Percentiles rank a stretch among this genome's conserved stretches.
These are phyloP conservation scores for Melastoma candidum DNA, from an alignment of 441 rosid genomes.

Conservation along the genomic window DNA sequence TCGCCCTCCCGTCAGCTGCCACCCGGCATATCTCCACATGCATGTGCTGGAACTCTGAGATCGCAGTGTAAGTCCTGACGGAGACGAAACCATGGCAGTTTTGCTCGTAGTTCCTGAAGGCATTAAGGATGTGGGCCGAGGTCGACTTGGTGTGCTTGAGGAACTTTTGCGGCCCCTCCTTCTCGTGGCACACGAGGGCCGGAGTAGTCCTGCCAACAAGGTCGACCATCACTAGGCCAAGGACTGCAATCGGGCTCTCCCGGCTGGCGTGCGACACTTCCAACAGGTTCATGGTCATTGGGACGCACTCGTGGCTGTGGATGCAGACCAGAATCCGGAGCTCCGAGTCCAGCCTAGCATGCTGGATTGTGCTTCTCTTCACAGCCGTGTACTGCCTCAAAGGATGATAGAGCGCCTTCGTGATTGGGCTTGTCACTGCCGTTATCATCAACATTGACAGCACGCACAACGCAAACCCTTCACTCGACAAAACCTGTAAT, in stretches of 20 bases:
- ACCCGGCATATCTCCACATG: slow-evolving; percentile 38
- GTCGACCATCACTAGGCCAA: slow-evolving; percentile 32
- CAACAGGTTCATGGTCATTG: slow-evolving; percentile 36
- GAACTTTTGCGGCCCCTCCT: neutral
- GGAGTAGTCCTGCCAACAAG: slow-evolving; percentile 43
- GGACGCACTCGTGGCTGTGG: slow-evolving; percentile 30
- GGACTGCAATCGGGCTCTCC: slow-evolving; percentile 27
- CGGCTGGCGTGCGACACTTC: slow-evolving; percentile 31
- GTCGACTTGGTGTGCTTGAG: slow-evolving; percentile 11
- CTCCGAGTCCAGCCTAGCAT: slow-evolving; percentile 18
- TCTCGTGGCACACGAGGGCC: slow-evolving; percentile 27
- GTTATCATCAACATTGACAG: slow-evolving; percentile 19
- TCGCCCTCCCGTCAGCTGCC: slow-evolving; percentile 33
- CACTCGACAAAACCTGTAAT: slow-evolving; percentile 15
- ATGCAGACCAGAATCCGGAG: slow-evolving; percentile 36
- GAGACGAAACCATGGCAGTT: slow-evolving; percentile 19
- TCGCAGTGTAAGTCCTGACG: slow-evolving; percentile 39
- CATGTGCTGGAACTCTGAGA: slow-evolving; percentile 35
- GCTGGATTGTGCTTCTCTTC: slow-evolving; percentile 23
- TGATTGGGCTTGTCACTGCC: slow-evolving; percentile 21
- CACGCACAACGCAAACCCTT: slow-evolving; percentile 16
- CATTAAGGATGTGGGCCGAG: slow-evolving; percentile 21
- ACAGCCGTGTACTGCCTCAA: slow-evolving; percentile 14
- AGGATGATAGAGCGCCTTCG: slow-evolving; percentile 24
- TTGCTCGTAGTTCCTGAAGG: slow-evolving; percentile 34